A percentile compares a stretch with the other conserved stretches of the same genome.
phyloP scores from a whole-genome alignment of 2,329 filamentous ascomycete genomes.

The Cyphellophora attinorum region DNA sequence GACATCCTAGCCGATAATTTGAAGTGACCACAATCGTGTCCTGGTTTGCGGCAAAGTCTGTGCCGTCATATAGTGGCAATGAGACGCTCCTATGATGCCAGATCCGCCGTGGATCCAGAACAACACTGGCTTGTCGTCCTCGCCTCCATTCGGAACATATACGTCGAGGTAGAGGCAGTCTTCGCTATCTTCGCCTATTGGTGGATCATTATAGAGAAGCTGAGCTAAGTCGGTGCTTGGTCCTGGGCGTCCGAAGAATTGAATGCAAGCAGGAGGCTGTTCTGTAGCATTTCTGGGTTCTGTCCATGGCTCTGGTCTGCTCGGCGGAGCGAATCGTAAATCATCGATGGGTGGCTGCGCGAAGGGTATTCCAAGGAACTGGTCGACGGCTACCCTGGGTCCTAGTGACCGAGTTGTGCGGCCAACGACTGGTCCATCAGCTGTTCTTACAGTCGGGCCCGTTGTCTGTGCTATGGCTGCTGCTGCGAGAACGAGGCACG shows the following conservation, averaged over 20 bases:
- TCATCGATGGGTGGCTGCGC: constrained; percentile 58
- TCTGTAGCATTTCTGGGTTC: neutral
- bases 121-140: constrained; percentile 42
- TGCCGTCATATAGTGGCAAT: constrained; percentile 30
- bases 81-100: constrained; percentile 31
- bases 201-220: constrained; percentile 19
- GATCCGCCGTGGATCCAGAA: constrained; percentile 64
- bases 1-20: constrained; percentile 52
- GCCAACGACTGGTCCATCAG: constrained; percentile 17
- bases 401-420: constrained; percentile 14
- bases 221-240: constrained; percentile 1
- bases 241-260: constrained; percentile 10
- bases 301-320: constrained; percentile 1
- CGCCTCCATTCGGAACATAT: constrained; percentile 21
- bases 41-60: constrained; percentile 37
- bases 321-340: constrained; percentile 43
- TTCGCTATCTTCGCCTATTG: constrained; percentile 21
- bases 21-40: constrained; percentile 67
- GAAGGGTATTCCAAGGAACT: constrained; percentile 66
- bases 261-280: constrained; percentile 17
- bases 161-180: constrained; percentile 32
- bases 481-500: no score
- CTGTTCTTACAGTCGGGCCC: no score
- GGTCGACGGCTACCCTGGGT: constrained; percentile 42
- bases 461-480: no score